phyloP scores from a whole-genome alignment of 2,329 filamentous ascomycete genomes.

The Mollisia scopiformis region DNA sequence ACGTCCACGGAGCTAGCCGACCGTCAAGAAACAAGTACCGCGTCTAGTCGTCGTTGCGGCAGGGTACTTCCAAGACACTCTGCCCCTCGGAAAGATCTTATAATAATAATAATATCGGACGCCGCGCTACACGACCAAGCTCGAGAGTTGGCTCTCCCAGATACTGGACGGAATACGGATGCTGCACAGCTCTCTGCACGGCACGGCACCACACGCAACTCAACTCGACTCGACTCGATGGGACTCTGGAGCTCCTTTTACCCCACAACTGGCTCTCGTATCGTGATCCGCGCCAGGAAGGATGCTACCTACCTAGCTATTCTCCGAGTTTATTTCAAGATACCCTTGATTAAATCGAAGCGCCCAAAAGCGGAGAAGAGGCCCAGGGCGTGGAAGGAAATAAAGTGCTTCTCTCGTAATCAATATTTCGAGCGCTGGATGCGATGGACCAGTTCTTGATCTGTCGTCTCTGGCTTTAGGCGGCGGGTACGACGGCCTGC shows the following conservation, averaged over 20 bases:
- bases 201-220: no score
- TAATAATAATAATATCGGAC: no score
- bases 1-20: not conserved
- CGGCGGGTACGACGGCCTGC: slow-evolving; percentile 17
- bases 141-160: no score
- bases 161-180: no score
- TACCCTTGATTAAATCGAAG: slow-evolving; percentile 16
- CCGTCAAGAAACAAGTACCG: not conserved
- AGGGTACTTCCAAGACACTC: not conserved
- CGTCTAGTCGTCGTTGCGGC: not conserved
- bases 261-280: slow-evolving; percentile 8
- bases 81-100: not conserved
- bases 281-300: not conserved
- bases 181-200: no score
- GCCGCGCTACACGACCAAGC: no score
- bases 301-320: no score
- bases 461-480: slow-evolving; percentile 16
- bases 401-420: slow-evolving; percentile 24
- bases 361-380: slow-evolving; percentile 20
- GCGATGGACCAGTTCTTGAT: slow-evolving; percentile 7
- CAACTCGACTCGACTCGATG: not conserved
- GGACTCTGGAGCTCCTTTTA: not conserved
- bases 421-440: slow-evolving; percentile 6
- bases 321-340: slow-evolving; percentile 19
- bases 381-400: slow-evolving; percentile 12